Evolutionary conservation across 2,329 filamentous ascomycete genomes (phyloP).

Genomic region (Penicillium hordei): DNA sequence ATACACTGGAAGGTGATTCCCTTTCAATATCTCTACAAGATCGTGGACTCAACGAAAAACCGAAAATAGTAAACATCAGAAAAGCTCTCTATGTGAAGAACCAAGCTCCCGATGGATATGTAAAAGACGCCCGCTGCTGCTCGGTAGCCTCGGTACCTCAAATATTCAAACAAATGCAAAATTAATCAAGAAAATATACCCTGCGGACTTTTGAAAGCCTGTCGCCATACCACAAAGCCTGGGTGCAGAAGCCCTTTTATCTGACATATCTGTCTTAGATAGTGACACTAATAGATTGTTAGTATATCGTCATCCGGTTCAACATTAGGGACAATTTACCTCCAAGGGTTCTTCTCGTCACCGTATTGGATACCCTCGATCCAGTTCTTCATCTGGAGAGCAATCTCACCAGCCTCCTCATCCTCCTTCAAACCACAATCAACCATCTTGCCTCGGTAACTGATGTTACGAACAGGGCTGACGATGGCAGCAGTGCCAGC

Average conservation of each 20-base stretch:
- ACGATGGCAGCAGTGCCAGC: slow-evolving; percentile 93
- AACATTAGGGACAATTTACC: slow-evolving; percentile 51
- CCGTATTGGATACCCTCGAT: slow-evolving; percentile 95
- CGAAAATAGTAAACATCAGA: not conserved
- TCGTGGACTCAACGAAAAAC: not conserved
- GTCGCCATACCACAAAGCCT: not conserved
- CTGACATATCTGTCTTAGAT: slow-evolving; percentile 18
- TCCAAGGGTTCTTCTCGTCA: slow-evolving; percentile 90
- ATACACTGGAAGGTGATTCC: not conserved
- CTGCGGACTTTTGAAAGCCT: not conserved
- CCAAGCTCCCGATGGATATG: slow-evolving; percentile 3
- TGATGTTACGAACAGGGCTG: slow-evolving; percentile 82
- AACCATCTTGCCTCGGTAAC: slow-evolving; percentile 79
- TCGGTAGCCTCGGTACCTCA: not conserved
- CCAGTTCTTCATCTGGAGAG: slow-evolving; percentile 89
- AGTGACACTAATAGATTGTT: slow-evolving; percentile 10
- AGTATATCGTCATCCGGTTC: not conserved
- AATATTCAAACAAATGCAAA: slow-evolving; percentile 2
- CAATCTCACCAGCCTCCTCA: slow-evolving; percentile 85
- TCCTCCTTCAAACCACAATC: slow-evolving; percentile 77
- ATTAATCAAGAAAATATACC: not conserved
- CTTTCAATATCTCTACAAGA: not conserved
- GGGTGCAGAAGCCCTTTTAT: slow-evolving; percentile 1
- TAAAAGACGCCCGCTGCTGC: not conserved
- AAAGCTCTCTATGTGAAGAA: slow-evolving; percentile 1